Conservation (phyloP, 352 stramenopile species). For the Globisporangium carolinianum region DNA sequence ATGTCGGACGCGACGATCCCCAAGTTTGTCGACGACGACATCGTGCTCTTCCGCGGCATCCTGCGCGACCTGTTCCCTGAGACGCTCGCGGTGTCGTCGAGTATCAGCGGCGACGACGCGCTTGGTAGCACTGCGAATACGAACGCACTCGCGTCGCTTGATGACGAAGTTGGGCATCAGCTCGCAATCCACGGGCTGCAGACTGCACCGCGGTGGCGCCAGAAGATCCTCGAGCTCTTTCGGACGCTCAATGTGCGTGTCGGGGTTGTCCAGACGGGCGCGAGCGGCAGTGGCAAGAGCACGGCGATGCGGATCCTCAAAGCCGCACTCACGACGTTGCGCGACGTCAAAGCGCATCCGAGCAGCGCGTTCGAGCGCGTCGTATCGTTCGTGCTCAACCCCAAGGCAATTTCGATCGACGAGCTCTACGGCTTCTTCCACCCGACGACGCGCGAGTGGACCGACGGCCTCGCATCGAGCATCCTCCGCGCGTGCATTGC, state of each 20-base stretch:
- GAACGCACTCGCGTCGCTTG: slow-evolving; percentile 33
- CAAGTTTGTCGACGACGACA: slow-evolving; percentile 89
- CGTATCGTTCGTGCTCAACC: slow-evolving; percentile 60
- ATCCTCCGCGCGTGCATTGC: slow-evolving; percentile 69
- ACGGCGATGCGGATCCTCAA: slow-evolving; percentile 37
- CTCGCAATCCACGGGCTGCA: slow-evolving; percentile 55
- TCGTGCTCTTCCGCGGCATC: slow-evolving; percentile 85
- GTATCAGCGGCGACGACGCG: not conserved
- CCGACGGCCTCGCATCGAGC: slow-evolving; percentile 67
- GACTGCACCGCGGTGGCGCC: slow-evolving; percentile 59
- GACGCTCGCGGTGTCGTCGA: slow-evolving; percentile 7
- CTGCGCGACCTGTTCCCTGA: slow-evolving; percentile 85
- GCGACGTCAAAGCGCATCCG: slow-evolving; percentile 34
- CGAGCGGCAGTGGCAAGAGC: slow-evolving; percentile 70
- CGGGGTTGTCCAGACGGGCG: slow-evolving; percentile 76
- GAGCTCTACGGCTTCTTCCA: slow-evolving; percentile 86
- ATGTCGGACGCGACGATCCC: slow-evolving; percentile 90
- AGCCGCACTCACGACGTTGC: slow-evolving; percentile 38
- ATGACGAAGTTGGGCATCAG: slow-evolving; percentile 75
- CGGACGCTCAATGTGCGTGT: slow-evolving; percentile 89
- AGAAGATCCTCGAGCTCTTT: slow-evolving; percentile 89
- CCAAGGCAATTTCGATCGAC: slow-evolving; percentile 71
- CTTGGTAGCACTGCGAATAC: not conserved
- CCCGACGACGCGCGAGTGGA: slow-evolving; percentile 78
- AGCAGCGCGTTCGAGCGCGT: slow-evolving; percentile 54